A percentile compares a stretch with the other conserved stretches of the same genome.
Evolutionary conservation across 2,329 filamentous ascomycete species (phyloP).

Genomic region (Talaromyces islandicus): DNA sequence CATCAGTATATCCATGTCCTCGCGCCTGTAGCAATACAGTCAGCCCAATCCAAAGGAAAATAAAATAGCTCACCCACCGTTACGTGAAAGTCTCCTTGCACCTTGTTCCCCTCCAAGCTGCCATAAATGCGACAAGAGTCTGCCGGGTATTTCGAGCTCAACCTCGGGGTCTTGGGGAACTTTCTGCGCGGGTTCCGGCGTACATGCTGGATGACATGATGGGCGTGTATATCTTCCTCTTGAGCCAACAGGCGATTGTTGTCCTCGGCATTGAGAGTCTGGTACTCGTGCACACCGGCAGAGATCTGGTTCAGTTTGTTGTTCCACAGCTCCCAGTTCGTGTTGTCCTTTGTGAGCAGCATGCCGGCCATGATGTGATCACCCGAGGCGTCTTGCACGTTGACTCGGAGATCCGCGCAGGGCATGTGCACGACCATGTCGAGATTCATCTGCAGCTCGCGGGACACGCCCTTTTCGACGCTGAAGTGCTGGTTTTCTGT

Average conservation of each 20-base stretch:
- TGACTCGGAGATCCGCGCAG: slow-evolving; percentile 84
- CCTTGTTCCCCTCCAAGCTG: slow-evolving; percentile 86
- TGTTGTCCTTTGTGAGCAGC: slow-evolving; percentile 67
- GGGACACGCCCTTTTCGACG: slow-evolving; percentile 85
- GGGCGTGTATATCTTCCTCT: slow-evolving; percentile 74
- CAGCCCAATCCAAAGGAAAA: background rate
- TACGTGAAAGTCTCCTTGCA: slow-evolving; percentile 97
- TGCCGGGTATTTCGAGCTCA: slow-evolving; percentile 49
- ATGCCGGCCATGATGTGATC: slow-evolving; percentile 82
- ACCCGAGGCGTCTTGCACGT: slow-evolving; percentile 91
- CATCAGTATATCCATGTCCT: slow-evolving; percentile 88
- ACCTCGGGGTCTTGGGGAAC: slow-evolving; percentile 66
- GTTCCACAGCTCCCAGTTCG: slow-evolving; percentile 77
- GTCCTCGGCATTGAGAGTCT: slow-evolving; percentile 58
- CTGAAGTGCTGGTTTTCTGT: slow-evolving; percentile 82
- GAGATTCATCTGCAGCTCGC: slow-evolving; percentile 86
- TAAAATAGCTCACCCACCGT: slow-evolving; percentile 44
- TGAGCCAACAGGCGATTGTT: slow-evolving; percentile 39
- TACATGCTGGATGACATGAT: slow-evolving; percentile 76
- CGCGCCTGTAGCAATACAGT: slow-evolving; percentile 40
- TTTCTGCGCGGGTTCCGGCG: slow-evolving; percentile 60
- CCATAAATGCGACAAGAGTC: slow-evolving; percentile 89
- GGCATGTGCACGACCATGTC: slow-evolving; percentile 88
- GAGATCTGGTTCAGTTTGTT: slow-evolving; percentile 58
- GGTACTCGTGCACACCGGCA: slow-evolving; percentile 53